Percentiles rank a stretch among this genome's conserved stretches.
phyloP scores from a whole-genome alignment of 2,329 filamentous ascomycete genomes.

The Leptographium lundbergii region DNA sequence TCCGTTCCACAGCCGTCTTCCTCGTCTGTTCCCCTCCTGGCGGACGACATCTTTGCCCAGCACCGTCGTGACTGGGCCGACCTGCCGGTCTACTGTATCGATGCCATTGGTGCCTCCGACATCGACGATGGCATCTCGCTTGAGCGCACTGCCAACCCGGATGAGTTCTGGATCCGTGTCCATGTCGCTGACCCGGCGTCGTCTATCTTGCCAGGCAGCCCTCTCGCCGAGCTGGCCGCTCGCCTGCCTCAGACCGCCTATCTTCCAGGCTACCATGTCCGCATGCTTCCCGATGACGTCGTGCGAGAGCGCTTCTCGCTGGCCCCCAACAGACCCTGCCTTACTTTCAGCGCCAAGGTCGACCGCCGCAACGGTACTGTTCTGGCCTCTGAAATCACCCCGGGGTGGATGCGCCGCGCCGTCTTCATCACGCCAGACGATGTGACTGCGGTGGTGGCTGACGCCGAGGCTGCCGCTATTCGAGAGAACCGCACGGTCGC shows the following conservation, averaged over 20 bases:
- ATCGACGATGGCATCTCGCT: slow-evolving; percentile 73
- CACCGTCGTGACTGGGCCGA: slow-evolving; percentile 46
- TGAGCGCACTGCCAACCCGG: slow-evolving; percentile 34
- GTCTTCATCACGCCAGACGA: slow-evolving; percentile 42
- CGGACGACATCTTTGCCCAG: slow-evolving; percentile 31
- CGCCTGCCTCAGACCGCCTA: slow-evolving; percentile 48
- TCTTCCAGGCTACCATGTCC: slow-evolving; percentile 41
- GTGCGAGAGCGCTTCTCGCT: slow-evolving; percentile 43
- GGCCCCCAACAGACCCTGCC: slow-evolving; percentile 32
- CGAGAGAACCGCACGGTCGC: not conserved
- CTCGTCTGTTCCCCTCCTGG: slow-evolving; percentile 9
- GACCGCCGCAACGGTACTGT: slow-evolving; percentile 35
- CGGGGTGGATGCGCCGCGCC: slow-evolving; percentile 37
- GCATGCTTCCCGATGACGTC: slow-evolving; percentile 43
- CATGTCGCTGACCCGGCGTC: slow-evolving; percentile 72
- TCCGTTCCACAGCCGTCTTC: not conserved
- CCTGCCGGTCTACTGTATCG: slow-evolving; percentile 60
- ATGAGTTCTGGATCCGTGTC: slow-evolving; percentile 62
- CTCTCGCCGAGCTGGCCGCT: slow-evolving; percentile 47
- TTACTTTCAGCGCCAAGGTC: slow-evolving; percentile 51
- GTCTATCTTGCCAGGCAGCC: slow-evolving; percentile 45
- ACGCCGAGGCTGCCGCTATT: slow-evolving; percentile 3
- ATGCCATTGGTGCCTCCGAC: slow-evolving; percentile 50
- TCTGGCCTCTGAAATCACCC: slow-evolving; percentile 40
- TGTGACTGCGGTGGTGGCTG: slow-evolving; percentile 27